phyloP scores from a whole-genome alignment of 164 flowering plant genomes.

The Dillenia turbinata region DNA sequence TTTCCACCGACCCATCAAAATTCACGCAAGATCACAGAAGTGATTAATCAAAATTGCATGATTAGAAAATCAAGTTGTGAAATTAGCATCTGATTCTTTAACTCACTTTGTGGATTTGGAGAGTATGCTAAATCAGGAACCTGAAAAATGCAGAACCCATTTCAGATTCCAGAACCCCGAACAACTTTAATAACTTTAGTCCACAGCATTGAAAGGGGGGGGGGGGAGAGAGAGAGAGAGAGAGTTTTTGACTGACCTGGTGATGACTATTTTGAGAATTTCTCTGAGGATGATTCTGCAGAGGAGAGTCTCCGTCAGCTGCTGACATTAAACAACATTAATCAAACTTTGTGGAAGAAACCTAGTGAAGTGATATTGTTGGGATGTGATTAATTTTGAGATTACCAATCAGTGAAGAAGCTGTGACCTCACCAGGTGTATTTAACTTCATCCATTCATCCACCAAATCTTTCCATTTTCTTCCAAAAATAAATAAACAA shows the following conservation, averaged over 20 bases:
- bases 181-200: constrained; percentile 9
- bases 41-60: background rate
- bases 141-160: constrained; percentile 30
- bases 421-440: constrained; percentile 34
- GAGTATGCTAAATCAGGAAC: constrained; percentile 76
- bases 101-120: constrained; percentile 78
- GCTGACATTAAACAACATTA: constrained; percentile 19
- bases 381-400: background rate
- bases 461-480: constrained; percentile 95
- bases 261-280: constrained; percentile 47
- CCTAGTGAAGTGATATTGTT: background rate
- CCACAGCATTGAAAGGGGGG: background rate
- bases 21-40: background rate
- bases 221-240: background rate
- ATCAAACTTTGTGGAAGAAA: background rate
- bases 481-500: constrained; percentile 22
- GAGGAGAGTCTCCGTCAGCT: constrained; percentile 77
- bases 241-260: constrained; percentile 64
- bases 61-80: background rate
- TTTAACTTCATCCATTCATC: constrained; percentile 85
- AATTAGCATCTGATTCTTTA: constrained; percentile 20
- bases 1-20: background rate
- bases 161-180: too few relatives aligned
- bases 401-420: constrained; percentile 45
- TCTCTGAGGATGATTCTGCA: constrained; percentile 26